A percentile compares a stretch with the other conserved stretches of the same genome.
Evolutionary conservation across 108 stramenopile genomes (phyloP).

Genomic region (Heterococcus sp.): DNA sequence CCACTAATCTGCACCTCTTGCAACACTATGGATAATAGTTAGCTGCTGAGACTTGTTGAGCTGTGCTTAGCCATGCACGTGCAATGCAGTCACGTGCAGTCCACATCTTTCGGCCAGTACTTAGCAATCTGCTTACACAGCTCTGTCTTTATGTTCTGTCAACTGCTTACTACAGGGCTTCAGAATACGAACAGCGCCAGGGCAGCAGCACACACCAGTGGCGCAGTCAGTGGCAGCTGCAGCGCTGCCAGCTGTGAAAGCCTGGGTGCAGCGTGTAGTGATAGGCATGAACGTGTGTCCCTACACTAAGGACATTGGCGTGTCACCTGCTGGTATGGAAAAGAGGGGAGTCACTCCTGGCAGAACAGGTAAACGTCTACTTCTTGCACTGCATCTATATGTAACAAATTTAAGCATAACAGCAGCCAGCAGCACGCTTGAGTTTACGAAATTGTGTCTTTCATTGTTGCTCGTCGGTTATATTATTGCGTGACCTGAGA

Average conservation of each 20-base stretch:
- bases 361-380: no score
- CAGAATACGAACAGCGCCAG: background rate
- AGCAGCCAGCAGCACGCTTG: no score
- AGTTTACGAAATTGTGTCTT: no score
- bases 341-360: background rate
- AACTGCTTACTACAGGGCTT: background rate
- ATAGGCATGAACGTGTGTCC: background rate
- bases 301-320: background rate
- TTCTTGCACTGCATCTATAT: no score
- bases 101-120: background rate
- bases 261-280: background rate
- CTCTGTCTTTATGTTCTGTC: background rate
- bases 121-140: background rate
- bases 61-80: no score
- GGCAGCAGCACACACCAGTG: background rate
- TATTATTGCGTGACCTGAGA: no score
- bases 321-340: background rate
- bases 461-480: no score
- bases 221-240: no score
- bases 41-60: no score
- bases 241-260: background rate
- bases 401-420: no score
- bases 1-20: background rate
- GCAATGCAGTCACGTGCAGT: background rate
- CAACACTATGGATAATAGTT: no score